Evolutionary conservation across 331 rosid species (phyloP), one percentile per base, ranked within the genome.

Genomic region (Rosa hybrid): DNA sequence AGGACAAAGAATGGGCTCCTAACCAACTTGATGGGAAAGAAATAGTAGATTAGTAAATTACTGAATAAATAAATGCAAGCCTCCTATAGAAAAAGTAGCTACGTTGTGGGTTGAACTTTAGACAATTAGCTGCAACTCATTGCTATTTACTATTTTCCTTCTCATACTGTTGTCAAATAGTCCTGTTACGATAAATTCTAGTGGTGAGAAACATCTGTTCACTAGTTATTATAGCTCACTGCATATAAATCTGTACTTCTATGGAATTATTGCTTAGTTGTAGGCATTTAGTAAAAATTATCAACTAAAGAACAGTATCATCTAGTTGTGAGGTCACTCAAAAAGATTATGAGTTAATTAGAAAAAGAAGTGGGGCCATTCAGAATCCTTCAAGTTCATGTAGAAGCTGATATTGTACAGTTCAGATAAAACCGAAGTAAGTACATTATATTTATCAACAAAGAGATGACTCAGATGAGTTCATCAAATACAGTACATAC

Each of bases 311-410:
- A 18, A 34, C 12, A 23, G 41, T 38, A 38, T 12, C 48, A 67
- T 67, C 48, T 38, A 16, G 48, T 39, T 38, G 18, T 2, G 8
- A 18, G 72, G 25, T 68, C 12, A n/a, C 49, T 67, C 71, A 65
- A 68, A 13, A 42, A 68, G 12, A 68, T 20, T 18, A 65, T 1
- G 38, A 65, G 39, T 65, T 65, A 17, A 18, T n/a, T 18, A 10
- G 18, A 68, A 68, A 20, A 39, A 41, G 16, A 68, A 41, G 51
- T n/a, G 30, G 14, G 50, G 51, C 18, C 73, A 41, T 68, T 44
- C 73, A 68, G 27, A 41, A 68, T 41, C 73, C 27, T 68, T 11
- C 73, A 21, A 12, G 41, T 70, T 70, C 53, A 70, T 70, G 34
- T 44, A 44, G 57, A 45, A n/a, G 75, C 75, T 70, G 13, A 0